Evolutionary conservation across 305 asterid species (phyloP).

Genomic region (Rubia balearica): DNA sequence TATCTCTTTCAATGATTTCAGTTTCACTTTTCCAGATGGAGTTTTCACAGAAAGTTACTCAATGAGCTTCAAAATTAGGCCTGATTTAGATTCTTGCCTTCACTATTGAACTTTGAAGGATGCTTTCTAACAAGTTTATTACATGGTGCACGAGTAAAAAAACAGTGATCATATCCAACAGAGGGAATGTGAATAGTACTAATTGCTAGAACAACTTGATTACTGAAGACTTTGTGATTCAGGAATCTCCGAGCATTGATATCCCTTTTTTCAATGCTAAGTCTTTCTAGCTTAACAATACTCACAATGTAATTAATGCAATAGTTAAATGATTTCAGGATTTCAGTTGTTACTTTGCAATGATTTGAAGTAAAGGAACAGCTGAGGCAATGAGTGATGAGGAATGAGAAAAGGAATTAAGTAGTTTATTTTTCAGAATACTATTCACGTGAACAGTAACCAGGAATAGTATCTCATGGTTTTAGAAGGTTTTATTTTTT

Average conservation of each 20-base stretch:
- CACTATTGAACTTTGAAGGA: background rate
- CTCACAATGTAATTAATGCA: background rate
- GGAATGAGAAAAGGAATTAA: too few relatives aligned
- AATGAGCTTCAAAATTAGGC: conserved; percentile 53
- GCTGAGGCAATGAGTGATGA: too few relatives aligned
- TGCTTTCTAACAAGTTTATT: background rate
- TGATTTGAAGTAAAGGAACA: conserved; percentile 69
- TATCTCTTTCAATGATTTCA: conserved; percentile 31
- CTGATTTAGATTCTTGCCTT: background rate
- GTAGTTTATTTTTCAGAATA: too few relatives aligned
- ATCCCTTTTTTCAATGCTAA: conserved; percentile 36
- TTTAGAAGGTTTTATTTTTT: too few relatives aligned
- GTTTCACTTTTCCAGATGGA: conserved; percentile 73
- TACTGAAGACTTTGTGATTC: conserved; percentile 65
- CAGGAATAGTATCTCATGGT: too few relatives aligned
- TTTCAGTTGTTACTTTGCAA: conserved; percentile 54
- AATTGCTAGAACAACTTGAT: background rate
- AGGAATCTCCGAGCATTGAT: conserved; percentile 88
- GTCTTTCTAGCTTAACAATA: background rate
- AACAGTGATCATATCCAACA: background rate
- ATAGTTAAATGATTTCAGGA: background rate
- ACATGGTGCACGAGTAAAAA: background rate
- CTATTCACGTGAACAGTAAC: too few relatives aligned
- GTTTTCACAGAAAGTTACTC: conserved; percentile 69
- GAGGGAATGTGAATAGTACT: too few relatives aligned